These are phyloP conservation scores for Fusarium pseudonygamai DNA, from an alignment of 2,329 filamentous ascomycete species.

Conservation along the genomic window DNA sequence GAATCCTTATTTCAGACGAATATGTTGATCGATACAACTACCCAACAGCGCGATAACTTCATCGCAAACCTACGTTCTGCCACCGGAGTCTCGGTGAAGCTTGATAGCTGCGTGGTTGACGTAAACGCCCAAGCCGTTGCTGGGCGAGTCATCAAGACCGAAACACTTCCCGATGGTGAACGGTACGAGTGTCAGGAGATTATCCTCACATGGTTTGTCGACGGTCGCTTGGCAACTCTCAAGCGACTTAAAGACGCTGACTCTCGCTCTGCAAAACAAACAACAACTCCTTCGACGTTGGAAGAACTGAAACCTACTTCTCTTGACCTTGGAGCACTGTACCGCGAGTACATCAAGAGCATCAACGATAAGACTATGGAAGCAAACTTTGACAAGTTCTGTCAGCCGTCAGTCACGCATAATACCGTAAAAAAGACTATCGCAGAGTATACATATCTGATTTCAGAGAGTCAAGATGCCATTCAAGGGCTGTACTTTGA, in stretches of 20 bases:
- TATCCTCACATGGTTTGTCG: conserved; percentile 4
- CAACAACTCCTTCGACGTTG: not conserved
- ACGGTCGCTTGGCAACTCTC: not conserved
- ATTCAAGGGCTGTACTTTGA: conserved; percentile 9
- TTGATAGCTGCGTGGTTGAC: conserved; percentile 19
- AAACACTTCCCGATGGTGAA: fast-evolving
- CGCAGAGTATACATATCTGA: conserved; percentile 13
- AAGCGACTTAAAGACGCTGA: conserved; percentile 4
- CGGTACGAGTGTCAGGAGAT: conserved; percentile 14
- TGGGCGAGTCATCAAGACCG: not conserved
- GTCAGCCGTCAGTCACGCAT: not conserved
- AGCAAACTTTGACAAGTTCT: not conserved
- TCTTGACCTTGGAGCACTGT: not conserved
- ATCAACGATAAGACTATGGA: conserved; percentile 27
- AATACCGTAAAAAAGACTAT: conserved; percentile 1
- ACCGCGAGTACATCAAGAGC: conserved; percentile 12
- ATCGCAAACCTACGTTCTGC: not conserved
- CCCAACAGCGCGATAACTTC: not conserved
- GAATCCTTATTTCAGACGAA: not conserved
- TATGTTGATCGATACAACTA: not conserved
- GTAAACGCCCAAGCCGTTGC: conserved; percentile 1
- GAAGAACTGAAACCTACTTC: not conserved
- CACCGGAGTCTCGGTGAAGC: fast-evolving
- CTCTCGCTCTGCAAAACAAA: not conserved
- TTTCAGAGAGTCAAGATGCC: conserved; percentile 7